phyloP scores from a whole-genome alignment of 306 rosid genomes.

The Glycyrrhiza uralensis region DNA sequence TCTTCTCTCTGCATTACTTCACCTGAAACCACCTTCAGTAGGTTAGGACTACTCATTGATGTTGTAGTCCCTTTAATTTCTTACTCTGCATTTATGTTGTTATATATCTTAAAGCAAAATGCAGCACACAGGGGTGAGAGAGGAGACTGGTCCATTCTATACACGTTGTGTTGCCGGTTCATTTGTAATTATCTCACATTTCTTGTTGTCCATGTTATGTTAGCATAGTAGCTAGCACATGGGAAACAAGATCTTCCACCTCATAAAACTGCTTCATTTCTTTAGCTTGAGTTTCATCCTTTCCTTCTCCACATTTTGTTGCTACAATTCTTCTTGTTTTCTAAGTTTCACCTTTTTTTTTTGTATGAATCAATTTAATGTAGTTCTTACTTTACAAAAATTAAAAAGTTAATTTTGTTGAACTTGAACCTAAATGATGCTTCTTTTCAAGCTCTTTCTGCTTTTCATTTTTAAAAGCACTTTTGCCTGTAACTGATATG shows the following conservation, averaged over 20 bases:
- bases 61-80: too few species aligned
- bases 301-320: constrained; percentile 23
- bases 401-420: not conserved
- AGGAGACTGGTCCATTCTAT: too few species aligned
- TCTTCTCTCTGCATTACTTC: not conserved
- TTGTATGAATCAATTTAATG: too few species aligned
- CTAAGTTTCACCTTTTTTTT: not conserved
- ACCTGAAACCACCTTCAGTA: not conserved
- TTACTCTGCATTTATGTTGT: not conserved
- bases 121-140: not conserved
- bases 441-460: constrained; percentile 40
- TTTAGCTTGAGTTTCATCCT: not conserved
- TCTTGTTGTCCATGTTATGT: not conserved
- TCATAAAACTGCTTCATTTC: not conserved
- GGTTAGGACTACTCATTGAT: not conserved
- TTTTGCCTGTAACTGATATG: constrained; percentile 14
- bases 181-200: too few species aligned
- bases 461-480: constrained; percentile 1
- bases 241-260: not conserved
- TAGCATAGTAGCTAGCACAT: not conserved
- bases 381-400: not conserved
- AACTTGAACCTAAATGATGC: constrained; percentile 30
- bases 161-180: not conserved
- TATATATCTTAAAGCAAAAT: constrained; percentile 22
- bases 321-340: not conserved